Base-by-base conservation (phyloP, 2,329 filamentous ascomycete species). In the Ambrosiella beaveri region DNA sequence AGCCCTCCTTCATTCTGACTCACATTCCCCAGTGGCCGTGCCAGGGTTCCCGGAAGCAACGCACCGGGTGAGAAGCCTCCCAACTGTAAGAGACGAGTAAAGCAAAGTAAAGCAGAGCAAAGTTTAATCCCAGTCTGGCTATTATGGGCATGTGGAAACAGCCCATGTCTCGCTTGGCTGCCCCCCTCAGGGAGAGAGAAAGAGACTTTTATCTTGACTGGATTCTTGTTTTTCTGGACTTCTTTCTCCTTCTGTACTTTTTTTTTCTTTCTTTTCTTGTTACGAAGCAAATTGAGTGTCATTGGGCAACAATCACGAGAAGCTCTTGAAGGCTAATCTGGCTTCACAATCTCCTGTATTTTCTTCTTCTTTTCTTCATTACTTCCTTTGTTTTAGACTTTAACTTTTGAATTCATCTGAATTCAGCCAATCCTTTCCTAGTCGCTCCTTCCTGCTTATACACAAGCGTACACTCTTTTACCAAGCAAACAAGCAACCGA, bases 91-190 rank as follows among this genome's bases (percentile, higher is more conserved):
- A 17, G 44, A 19, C 44, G 44, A 17, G 15, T 5, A 49, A 19
- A 19, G 44, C 44, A 49, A 49, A 49, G 44, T 49, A 49, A 17
- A 49, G 44, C 27, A 27, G 27, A 27, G 27, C 27, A 27, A 27
- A 27, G 5, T 13, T 15, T 15, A 47, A 8, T 47, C 15, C 7
- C n/a, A 47, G 44, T 17, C 7, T 8, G 19, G 44, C 15, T 15
- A 13, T n/a, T 17, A 4, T 47, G 11, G 27, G 44, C 2, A 41
- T 47, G 19, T 47, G 19, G 44, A 53, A 53, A 39, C 27, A 38
- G 36, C 51, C 51, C 54, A 53, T 57, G 47, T 56, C 41, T 49
- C 53, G 35, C 54, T 57, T 13, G 58, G n/a, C 12, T 57, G 45
- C 19, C 38, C 13, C 19, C 11, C 11, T 47, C 44, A 15, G 17